Evolutionary conservation across 345 rosid genomes (phyloP).

Genomic region (Eucalyptus pauciflora): DNA sequence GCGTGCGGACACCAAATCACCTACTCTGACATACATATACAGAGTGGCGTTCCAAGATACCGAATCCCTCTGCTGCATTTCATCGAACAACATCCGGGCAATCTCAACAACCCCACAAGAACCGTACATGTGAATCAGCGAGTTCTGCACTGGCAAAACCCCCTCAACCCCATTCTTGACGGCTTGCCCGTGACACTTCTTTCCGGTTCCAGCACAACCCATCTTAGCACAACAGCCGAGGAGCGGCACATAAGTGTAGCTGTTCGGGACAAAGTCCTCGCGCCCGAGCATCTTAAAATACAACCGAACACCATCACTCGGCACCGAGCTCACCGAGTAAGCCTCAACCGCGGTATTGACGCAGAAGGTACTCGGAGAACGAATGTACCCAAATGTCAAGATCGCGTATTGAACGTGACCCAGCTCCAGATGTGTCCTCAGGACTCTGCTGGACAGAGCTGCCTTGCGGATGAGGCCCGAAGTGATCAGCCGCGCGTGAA

Average conservation of each 20-base stretch:
- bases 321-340: constrained; percentile 26
- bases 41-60: constrained; percentile 50
- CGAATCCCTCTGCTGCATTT: constrained; percentile 35
- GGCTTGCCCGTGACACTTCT: constrained; percentile 48
- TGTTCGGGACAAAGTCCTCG: constrained; percentile 44
- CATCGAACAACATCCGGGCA: constrained; percentile 36
- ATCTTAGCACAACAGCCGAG: constrained; percentile 28
- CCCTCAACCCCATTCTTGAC: constrained; percentile 36
- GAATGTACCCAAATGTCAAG: constrained; percentile 26
- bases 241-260: constrained; percentile 47
- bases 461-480: constrained; percentile 35
- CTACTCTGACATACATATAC: constrained; percentile 3
- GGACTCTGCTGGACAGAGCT: constrained; percentile 34
- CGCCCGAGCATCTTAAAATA: constrained; percentile 27
- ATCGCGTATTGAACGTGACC: constrained; percentile 27
- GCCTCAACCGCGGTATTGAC: constrained; percentile 36
- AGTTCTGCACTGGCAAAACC: constrained; percentile 42
- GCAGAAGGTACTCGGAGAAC: constrained; percentile 16
- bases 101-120: constrained; percentile 18
- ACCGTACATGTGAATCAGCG: constrained; percentile 36
- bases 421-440: constrained; percentile 29
- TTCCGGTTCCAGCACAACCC: constrained; percentile 21
- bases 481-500: constrained; percentile 47
- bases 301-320: constrained; percentile 22
- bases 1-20: constrained; percentile 23